Conservation (phyloP, 75 land plant genomes). For the Chamaecyparis obtusa region DNA sequence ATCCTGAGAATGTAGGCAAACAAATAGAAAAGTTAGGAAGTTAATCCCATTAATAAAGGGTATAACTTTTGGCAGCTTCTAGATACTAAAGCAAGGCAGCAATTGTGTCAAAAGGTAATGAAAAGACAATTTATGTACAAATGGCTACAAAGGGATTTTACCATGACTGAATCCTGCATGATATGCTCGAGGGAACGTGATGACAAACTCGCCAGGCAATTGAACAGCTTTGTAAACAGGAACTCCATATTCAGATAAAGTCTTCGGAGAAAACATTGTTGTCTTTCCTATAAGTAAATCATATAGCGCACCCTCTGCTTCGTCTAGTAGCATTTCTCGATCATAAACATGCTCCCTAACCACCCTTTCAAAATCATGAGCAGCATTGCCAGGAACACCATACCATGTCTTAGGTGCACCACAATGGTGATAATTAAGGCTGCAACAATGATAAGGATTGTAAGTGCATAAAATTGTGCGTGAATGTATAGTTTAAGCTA, state of each 20-base stretch:
- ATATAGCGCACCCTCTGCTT: constrained; percentile 75
- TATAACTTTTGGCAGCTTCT: neutral
- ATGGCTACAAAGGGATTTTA: constrained; percentile 17
- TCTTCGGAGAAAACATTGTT: constrained; percentile 83
- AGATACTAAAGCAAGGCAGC: neutral
- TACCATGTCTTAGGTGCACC: constrained; percentile 96
- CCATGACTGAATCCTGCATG: constrained; percentile 98
- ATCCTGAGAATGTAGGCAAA: constrained; percentile 45
- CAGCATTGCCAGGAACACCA: constrained; percentile 87
- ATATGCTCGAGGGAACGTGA: constrained; percentile 89
- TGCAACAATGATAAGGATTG: constrained; percentile 19
- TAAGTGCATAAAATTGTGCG: neutral
- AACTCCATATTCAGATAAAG: constrained; percentile 60
- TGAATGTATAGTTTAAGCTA: neutral
- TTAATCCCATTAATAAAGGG: neutral
- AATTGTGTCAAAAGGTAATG: neutral
- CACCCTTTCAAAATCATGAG: constrained; percentile 74
- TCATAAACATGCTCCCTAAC: constrained; percentile 72
- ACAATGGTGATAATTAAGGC: constrained; percentile 95
- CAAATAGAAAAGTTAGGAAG: neutral
- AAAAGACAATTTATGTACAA: neutral
- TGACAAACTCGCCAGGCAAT: constrained; percentile 82
- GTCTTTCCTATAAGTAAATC: constrained; percentile 90
- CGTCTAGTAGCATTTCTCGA: constrained; percentile 48
- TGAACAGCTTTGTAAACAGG: constrained; percentile 91